phyloP scores from a whole-genome alignment of 306 rosid species.

The Quillaja saponaria region DNA sequence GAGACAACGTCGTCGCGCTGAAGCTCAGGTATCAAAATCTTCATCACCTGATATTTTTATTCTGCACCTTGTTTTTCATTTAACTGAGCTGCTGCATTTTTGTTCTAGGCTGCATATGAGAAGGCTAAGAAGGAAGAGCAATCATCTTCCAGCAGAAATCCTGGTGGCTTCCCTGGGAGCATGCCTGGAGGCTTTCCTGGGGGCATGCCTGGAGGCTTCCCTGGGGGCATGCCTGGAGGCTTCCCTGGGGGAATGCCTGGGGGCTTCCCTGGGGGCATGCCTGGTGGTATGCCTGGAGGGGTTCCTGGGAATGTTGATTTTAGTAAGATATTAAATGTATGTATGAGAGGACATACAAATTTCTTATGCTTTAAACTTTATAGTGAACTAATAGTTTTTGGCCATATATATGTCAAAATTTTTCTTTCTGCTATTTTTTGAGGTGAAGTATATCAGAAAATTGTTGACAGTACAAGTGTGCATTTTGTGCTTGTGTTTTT shows the following conservation, averaged over 20 bases:
- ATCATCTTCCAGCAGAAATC: constrained; percentile 69
- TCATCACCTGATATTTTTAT: not conserved
- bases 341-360: constrained; percentile 27
- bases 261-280: constrained; percentile 22
- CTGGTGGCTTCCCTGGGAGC: constrained; percentile 60
- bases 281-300: constrained; percentile 51
- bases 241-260: constrained; percentile 35
- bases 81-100: constrained; percentile 28
- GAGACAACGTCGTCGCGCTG: constrained; percentile 77
- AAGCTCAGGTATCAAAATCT: constrained; percentile 66
- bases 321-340: constrained; percentile 80
- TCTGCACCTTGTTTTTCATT: not conserved
- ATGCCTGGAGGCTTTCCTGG: constrained; percentile 55
- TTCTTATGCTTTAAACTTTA: constrained; percentile 3
- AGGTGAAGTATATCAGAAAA: not conserved
- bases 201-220: constrained; percentile 46
- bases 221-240: constrained; percentile 35
- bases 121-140: constrained; percentile 80
- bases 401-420: not conserved
- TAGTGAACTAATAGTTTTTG: not conserved
- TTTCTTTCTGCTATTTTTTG: not conserved
- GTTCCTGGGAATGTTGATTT: constrained; percentile 89
- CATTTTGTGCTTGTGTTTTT: not conserved
- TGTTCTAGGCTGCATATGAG: constrained; percentile 80
- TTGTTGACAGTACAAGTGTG: not conserved